Percentiles rank a stretch among this genome's conserved stretches.
phyloP scores from a whole-genome alignment of 1,284 basidiomycete genomes.

The Chalciporus sp. region DNA sequence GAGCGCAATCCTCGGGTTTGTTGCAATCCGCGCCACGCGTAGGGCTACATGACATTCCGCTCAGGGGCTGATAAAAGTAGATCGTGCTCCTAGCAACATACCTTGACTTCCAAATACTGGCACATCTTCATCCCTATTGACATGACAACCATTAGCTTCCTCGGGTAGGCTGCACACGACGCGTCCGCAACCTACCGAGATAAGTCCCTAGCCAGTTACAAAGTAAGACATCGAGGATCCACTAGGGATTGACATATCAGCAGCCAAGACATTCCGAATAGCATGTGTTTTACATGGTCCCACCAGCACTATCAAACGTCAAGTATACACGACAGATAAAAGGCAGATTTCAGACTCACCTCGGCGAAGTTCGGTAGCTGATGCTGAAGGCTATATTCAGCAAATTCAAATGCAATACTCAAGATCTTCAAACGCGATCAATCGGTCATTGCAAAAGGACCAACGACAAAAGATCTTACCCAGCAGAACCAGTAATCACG shows the following conservation, averaged over 20 bases:
- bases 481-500: constrained; percentile 90
- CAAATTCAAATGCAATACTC: constrained; percentile 82
- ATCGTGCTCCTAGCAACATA: constrained; percentile 28
- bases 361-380: constrained; percentile 84
- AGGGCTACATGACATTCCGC: constrained; percentile 52
- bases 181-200: constrained; percentile 49
- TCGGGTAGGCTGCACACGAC: neutral
- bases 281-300: constrained; percentile 68
- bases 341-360: constrained; percentile 45
- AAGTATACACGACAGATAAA: constrained; percentile 21
- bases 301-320: constrained; percentile 70
- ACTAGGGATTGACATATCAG: constrained; percentile 46
- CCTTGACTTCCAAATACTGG: constrained; percentile 84
- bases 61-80: neutral
- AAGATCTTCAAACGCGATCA: constrained; percentile 57
- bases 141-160: constrained; percentile 14
- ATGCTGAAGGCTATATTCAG: constrained; percentile 83
- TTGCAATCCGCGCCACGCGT: constrained; percentile 81
- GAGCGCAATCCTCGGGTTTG: constrained; percentile 74
- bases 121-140: constrained; percentile 78
- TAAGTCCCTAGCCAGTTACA: constrained; percentile 88
- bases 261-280: neutral
- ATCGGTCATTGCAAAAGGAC: constrained; percentile 1
- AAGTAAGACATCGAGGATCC: constrained; percentile 81
- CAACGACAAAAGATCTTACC: constrained; percentile 45